Percentiles rank a stretch among this genome's conserved stretches.
Evolutionary conservation across 2,329 filamentous ascomycete genomes (phyloP).

Genomic region (Fusarium virguliforme): DNA sequence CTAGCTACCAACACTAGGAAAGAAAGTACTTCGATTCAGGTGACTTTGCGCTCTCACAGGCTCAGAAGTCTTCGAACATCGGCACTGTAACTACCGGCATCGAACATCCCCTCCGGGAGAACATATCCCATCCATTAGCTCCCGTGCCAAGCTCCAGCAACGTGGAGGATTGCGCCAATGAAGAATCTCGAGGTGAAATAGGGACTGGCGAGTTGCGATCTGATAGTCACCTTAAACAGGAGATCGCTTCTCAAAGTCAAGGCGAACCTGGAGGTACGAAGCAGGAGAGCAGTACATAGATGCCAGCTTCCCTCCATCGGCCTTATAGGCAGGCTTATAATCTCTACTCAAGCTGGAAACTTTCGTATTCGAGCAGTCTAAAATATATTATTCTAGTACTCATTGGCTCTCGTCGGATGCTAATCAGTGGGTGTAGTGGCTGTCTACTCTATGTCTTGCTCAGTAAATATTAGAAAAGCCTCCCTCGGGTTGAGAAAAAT

Average conservation of each 20-base stretch:
- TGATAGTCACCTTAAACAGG: constrained; percentile 19
- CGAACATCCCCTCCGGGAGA: constrained; percentile 33
- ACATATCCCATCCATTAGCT: constrained; percentile 32
- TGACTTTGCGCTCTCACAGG: constrained; percentile 43
- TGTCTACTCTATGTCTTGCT: background rate
- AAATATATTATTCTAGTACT: background rate
- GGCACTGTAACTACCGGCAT: constrained; percentile 36
- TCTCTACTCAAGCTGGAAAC: background rate
- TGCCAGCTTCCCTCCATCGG: background rate
- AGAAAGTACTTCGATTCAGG: constrained; percentile 46
- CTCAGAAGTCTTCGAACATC: constrained; percentile 37
- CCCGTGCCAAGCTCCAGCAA: constrained; percentile 43
- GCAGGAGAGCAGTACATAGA: background rate
- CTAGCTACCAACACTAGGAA: background rate
- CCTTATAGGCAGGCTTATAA: background rate
- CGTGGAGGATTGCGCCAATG: background rate
- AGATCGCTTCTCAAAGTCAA: background rate
- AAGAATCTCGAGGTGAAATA: background rate
- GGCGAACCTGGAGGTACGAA: background rate
- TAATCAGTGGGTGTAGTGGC: background rate
- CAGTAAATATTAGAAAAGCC: background rate
- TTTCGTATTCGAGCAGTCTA: background rate
- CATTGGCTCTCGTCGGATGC: background rate
- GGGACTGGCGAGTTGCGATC: background rate
- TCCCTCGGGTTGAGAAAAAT: background rate